Base-by-base conservation (phyloP, 2,329 filamentous ascomycete genomes). In the Clonostachys rhizophaga region DNA sequence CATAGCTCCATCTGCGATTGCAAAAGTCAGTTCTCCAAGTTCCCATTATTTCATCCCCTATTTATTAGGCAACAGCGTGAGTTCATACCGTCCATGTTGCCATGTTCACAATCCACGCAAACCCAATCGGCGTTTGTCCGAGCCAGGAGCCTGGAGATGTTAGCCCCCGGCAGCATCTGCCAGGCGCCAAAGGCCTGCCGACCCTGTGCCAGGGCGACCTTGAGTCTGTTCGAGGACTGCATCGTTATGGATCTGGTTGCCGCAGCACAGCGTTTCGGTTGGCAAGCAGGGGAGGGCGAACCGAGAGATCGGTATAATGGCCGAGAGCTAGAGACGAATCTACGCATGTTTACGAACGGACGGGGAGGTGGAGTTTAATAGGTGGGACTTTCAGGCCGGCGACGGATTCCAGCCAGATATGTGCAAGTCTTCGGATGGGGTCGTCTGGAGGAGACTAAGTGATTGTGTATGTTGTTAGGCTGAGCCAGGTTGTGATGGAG, bases 81-180 rank as follows among this genome's bases (percentile, higher is more conserved):
- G 34, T 17, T 34, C 55, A 34, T 55, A 71, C 68, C 75, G 36
- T 73, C 72, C 49, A 78, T 64, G 51, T 72, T 75, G 9, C 76
- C 76, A 54, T 79, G 76, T 54, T 76, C 76, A 47, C 74, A 75
- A 51, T 77, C 76, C 44, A 79, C 78, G 61, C 86, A 69, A 10
- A 89, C 78, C 74, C 84, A 87, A 58, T 87, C 84, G 2, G 84
- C 72, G 1, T 82, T 84, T 2, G 76, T 65, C 47, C 80, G 69
- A 2, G 85, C 83, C 43, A 89, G 67, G 16, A 74, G 63, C 46
- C 81, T 72, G 6, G 81, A 80, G 12, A 84, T 65, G 51, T 84
- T 83, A 41, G 74, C 69, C 0, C 80, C 78, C 0, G 81, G 81
- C 46, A 84, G 64, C 70, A 82, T 82, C 65, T 85, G 81, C 81